Evolutionary conservation across 2,329 filamentous ascomycete species (phyloP).

Genomic region (Trichoderma sp.): DNA sequence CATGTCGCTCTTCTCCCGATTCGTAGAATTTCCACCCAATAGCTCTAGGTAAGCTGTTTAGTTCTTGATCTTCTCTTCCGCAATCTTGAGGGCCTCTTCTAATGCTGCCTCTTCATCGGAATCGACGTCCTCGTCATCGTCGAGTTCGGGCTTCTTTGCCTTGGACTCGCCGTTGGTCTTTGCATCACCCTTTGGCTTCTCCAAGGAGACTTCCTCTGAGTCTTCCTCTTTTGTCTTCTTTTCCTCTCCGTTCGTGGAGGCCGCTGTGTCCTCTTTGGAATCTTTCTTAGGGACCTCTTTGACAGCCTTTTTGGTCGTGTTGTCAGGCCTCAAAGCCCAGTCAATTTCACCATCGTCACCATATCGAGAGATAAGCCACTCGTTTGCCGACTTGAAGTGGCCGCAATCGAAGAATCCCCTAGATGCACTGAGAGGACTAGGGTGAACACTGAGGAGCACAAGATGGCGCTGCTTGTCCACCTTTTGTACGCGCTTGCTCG

Average conservation of each 20-base stretch:
- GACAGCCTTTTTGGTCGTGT: slow-evolving; percentile 32
- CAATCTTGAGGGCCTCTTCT: slow-evolving; percentile 36
- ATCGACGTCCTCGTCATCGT: slow-evolving; percentile 31
- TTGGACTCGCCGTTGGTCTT: slow-evolving; percentile 19
- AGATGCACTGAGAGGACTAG: slow-evolving; percentile 83
- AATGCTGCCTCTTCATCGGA: slow-evolving; percentile 40
- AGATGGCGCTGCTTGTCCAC: slow-evolving; percentile 73
- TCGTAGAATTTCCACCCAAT: background rate
- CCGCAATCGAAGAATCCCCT: slow-evolving; percentile 80
- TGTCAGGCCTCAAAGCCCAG: slow-evolving; percentile 63
- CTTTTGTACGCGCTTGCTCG: slow-evolving; percentile 72
- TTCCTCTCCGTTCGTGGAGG: slow-evolving; percentile 23
- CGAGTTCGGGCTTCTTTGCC: background rate
- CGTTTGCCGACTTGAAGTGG: slow-evolving; percentile 79
- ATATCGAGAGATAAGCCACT: slow-evolving; percentile 78
- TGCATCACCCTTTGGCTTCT: background rate
- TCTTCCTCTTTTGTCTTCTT: slow-evolving; percentile 7
- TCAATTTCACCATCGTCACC: slow-evolving; percentile 79
- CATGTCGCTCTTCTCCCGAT: background rate
- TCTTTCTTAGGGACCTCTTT: slow-evolving; percentile 30
- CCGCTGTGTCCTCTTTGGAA: slow-evolving; percentile 25
- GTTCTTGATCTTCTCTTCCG: slow-evolving; percentile 27
- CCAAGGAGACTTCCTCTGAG: background rate
- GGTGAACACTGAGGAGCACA: slow-evolving; percentile 84
- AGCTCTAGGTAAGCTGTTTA: background rate